Evolutionary conservation across 2,329 filamentous ascomycete species (phyloP).

Genomic region (Exophiala aquamarina): DNA sequence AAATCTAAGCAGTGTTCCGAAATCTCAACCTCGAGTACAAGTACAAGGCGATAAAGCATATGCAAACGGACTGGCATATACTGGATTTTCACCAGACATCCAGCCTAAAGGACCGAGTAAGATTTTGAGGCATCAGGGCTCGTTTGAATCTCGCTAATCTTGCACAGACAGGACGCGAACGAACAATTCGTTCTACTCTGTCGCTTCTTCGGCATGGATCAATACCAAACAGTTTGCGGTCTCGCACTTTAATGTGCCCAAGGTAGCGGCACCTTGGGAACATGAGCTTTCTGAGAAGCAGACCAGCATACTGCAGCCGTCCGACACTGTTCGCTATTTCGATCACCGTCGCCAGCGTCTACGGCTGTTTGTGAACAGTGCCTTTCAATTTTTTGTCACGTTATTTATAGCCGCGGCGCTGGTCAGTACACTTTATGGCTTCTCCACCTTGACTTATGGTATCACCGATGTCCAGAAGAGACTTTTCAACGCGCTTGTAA

Average conservation of each 20-base stretch:
- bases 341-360: constrained; percentile 17
- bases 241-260: constrained; percentile 16
- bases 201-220: constrained; percentile 12
- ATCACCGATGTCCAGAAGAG: constrained; percentile 14
- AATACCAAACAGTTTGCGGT: constrained; percentile 8
- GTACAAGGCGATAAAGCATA: background rate
- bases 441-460: constrained; percentile 8
- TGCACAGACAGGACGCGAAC: constrained; percentile 1
- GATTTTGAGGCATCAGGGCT: too few relatives aligned
- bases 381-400: constrained; percentile 20
- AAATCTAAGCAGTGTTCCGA: background rate
- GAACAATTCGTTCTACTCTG: constrained; percentile 14
- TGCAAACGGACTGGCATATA: background rate
- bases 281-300: constrained; percentile 21
- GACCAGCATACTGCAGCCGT: background rate
- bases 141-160: background rate
- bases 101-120: background rate
- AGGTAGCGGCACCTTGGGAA: constrained; percentile 18
- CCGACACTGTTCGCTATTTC: constrained; percentile 18
- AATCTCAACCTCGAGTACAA: background rate
- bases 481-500: constrained; percentile 21
- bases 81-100: background rate
- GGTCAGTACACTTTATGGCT: constrained; percentile 13
- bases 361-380: constrained; percentile 19
- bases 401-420: constrained; percentile 18